Evolutionary conservation across 2,329 filamentous ascomycete species (phyloP), one percentile per base, ranked within the genome.

Genomic region (Cordyceps javanica): DNA sequence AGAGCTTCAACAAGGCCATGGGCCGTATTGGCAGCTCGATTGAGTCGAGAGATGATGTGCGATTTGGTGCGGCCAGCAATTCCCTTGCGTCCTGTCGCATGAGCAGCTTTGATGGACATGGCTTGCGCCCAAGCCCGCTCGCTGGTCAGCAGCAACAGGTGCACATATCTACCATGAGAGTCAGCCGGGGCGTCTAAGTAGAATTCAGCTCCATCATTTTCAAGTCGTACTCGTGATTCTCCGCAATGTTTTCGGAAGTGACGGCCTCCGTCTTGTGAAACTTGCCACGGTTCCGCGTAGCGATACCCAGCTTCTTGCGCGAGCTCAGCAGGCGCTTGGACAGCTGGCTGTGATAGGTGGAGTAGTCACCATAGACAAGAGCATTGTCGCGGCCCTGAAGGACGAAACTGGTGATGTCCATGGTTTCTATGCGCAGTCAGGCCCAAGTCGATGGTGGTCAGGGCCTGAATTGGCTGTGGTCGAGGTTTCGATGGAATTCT

Each of bases 121-220:
- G 92, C 93, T 72, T 96, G 88, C 38, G 94, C 93, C 90, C 91
- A 97, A 53, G 92, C 90, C 62, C 94, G 84, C 76, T 99, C 94
- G 60, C 92, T 86, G 39, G 86, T 89, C 67, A 97, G 84, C 58
- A 99, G 80, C 32, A 93, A 79, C n/a, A 97, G 79, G 63, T 88
- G 81, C 50, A 87, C 82, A 73, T 86, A 90, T 72, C 90, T 95
- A 65, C 23, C 41, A 26, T 30, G 30, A 34, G 25, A 26, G 44
- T 48, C 16, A 50, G 36, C 23, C 23, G 21, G 26, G 42, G 7
- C 42, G 34, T 5, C 9, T 55, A 11, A 28, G 26, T 26, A 14
- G 32, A 19, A 30, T 16, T 13, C 30, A 36, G 7, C 6, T 13
- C 14, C 5, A 9, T 25, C 5, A 8, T 13, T 52, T n/a, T 2